Evolutionary conservation across 176 grass and related monocot species (phyloP).

Genomic region (Chloris gayana): DNA sequence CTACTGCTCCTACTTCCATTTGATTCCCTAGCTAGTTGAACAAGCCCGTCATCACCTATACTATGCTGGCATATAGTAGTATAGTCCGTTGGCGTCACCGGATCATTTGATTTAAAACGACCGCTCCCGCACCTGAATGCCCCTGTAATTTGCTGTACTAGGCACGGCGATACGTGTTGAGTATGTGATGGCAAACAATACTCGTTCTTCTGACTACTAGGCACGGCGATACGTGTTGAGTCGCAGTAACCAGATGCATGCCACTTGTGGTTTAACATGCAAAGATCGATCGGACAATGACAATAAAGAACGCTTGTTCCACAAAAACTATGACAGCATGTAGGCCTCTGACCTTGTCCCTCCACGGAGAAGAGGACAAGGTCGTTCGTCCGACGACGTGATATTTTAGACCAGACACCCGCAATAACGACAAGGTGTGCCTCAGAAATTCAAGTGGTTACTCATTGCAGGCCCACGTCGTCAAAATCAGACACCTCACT

Average conservation of each 20-base stretch:
- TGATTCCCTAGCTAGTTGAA: background rate
- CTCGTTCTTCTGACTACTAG: too few species aligned
- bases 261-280: background rate
- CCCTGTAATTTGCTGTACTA: too few species aligned
- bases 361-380: conserved; percentile 23
- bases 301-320: background rate
- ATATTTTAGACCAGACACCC: conserved; percentile 10
- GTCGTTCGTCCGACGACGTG: conserved; percentile 12
- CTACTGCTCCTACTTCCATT: background rate
- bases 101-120: too few species aligned
- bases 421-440: conserved; percentile 4
- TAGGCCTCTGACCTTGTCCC: background rate
- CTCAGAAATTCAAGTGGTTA: conserved; percentile 10
- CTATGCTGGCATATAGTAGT: background rate
- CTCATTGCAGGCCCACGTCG: background rate
- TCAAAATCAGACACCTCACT: conserved; percentile 42
- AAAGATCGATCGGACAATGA: background rate
- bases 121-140: too few species aligned
- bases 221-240: too few species aligned
- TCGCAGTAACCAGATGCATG: too few species aligned
- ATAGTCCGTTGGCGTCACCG: too few species aligned
- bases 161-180: too few species aligned
- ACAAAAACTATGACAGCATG: background rate
- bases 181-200: too few species aligned
- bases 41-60: background rate